phyloP scores from a whole-genome alignment of 2,329 filamentous ascomycete species.

The Apiospora koreana region DNA sequence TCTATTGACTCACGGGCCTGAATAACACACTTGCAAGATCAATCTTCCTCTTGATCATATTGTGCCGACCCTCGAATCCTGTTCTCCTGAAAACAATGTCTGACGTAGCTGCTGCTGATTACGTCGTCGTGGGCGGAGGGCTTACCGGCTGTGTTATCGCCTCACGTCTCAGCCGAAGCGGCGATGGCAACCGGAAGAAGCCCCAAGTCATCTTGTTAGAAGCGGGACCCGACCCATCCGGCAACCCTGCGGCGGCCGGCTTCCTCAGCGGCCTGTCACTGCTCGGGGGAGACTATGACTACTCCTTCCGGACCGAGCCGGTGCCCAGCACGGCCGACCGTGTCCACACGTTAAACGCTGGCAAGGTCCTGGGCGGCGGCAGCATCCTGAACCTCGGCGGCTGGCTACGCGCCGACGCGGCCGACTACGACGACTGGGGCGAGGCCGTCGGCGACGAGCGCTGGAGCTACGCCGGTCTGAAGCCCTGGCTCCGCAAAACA shows the following conservation, averaged over 20 bases:
- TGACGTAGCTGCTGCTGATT: neutral
- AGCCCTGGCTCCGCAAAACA: constrained; percentile 46
- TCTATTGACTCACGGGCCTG: neutral
- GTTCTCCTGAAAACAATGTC: neutral
- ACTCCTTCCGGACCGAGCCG: neutral
- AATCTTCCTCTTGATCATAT: neutral
- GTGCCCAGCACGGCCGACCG: constrained; percentile 14
- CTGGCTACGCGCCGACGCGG: constrained; percentile 27
- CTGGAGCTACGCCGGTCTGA: constrained; percentile 47
- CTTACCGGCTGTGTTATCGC: neutral
- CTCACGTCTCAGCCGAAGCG: neutral
- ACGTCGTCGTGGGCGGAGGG: neutral
- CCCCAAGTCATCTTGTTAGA: neutral
- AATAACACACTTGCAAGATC: neutral
- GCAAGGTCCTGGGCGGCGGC: constrained; percentile 39
- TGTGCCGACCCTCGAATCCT: neutral
- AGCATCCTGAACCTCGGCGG: constrained; percentile 36
- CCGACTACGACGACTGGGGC: constrained; percentile 21
- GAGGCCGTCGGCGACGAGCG: constrained; percentile 21
- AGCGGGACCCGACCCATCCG: neutral
- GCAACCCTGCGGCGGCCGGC: neutral
- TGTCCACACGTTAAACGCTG: constrained; percentile 19
- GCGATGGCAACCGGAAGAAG: neutral
- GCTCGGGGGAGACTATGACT: neutral
- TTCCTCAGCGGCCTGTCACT: neutral